Evolutionary conservation across 106 monocot genomes (phyloP).

Genomic region (Agapanthus africanus): DNA sequence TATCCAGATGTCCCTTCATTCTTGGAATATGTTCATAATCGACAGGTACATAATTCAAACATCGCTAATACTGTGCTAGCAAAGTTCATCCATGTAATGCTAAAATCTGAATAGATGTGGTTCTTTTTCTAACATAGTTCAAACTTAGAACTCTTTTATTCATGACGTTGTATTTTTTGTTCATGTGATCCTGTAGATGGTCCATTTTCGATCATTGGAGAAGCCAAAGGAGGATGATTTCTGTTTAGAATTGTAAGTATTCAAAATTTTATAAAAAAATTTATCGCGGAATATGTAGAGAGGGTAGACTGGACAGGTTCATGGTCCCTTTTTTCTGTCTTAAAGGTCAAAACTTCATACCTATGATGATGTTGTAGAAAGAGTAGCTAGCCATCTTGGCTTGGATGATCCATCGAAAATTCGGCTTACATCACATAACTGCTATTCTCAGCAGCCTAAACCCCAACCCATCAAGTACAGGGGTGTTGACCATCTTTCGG

Average conservation of each 20-base stretch:
- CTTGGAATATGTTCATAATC: constrained; percentile 91
- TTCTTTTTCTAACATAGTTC: neutral
- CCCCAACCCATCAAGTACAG: constrained; percentile 94
- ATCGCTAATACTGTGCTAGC: neutral
- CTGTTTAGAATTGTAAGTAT: constrained; percentile 17
- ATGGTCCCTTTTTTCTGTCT: neutral
- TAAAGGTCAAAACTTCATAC: constrained; percentile 76
- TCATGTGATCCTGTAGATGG: constrained; percentile 6
- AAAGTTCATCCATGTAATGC: neutral
- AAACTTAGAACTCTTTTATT: neutral
- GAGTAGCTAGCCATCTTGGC: constrained; percentile 69
- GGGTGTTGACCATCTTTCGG: constrained; percentile 86
- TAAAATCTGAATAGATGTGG: neutral
- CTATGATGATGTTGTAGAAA: constrained; percentile 95
- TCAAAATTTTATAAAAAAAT: neutral
- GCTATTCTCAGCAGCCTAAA: constrained; percentile 98
- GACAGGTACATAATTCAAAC: constrained; percentile 47
- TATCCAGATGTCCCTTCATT: constrained; percentile 89
- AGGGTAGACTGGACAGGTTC: neutral
- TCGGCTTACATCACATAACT: constrained; percentile 97
- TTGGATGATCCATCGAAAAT: constrained; percentile 93
- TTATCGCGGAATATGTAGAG: neutral
- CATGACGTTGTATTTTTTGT: neutral
- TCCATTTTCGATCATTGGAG: constrained; percentile 12
- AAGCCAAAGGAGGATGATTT: constrained; percentile 15